Evolutionary conservation across 495 filamentous ascomycete species (phyloP).

Genomic region (Daldinia bambusicola): DNA sequence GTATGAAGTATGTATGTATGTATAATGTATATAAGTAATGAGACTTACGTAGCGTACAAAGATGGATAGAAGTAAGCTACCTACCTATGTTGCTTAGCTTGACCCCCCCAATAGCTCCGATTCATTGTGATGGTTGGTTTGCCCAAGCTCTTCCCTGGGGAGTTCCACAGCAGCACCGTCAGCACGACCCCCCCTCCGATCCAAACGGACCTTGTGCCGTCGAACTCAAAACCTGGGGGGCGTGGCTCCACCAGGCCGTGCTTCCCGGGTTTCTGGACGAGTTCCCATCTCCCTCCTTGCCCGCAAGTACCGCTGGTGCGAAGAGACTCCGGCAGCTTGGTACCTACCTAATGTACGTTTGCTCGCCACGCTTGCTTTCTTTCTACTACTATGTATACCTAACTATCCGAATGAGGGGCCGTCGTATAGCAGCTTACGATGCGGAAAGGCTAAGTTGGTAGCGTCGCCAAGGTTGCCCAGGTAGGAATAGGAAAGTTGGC

Average conservation of each 20-base stretch:
- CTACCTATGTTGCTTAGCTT: not conserved
- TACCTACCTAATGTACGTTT: conserved; percentile 13
- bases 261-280: conserved; percentile 36
- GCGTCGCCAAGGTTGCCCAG: not conserved
- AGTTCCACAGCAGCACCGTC: conserved; percentile 35
- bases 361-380: conserved; percentile 17
- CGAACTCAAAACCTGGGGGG: conserved; percentile 39
- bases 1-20: not conserved
- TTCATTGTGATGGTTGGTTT: conserved; percentile 15
- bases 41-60: not conserved
- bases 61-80: not conserved
- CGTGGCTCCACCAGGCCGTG: conserved; percentile 17
- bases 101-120: not conserved
- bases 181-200: conserved; percentile 12
- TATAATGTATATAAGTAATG: not conserved
- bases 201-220: conserved; percentile 39
- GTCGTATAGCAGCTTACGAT: conserved; percentile 1
- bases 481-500: not conserved
- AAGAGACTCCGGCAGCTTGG: conserved; percentile 22
- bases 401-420: not conserved
- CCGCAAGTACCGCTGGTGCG: not conserved
- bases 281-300: conserved; percentile 6
- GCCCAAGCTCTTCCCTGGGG: conserved; percentile 11
- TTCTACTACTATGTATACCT: not conserved
- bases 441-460: not conserved